A percentile compares a stretch with the other conserved stretches of the same genome.
Evolutionary conservation across 2,329 filamentous ascomycete species (phyloP).

Genomic region (Hirsutella thompsonii): DNA sequence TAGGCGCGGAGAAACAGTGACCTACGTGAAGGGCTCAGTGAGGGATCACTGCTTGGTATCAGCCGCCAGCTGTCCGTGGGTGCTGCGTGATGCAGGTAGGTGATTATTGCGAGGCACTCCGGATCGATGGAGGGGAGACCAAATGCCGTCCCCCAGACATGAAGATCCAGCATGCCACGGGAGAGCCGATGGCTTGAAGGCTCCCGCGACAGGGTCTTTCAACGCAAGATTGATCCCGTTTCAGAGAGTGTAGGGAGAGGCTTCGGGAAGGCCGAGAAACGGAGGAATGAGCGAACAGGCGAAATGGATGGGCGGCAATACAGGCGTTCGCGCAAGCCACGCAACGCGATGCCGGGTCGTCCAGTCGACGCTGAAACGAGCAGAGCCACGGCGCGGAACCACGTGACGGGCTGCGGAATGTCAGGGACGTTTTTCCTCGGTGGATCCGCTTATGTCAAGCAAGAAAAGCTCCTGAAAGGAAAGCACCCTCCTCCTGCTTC

Average conservation of each 20-base stretch:
- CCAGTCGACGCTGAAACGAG: not conserved
- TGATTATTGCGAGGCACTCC: slow-evolving; percentile 74
- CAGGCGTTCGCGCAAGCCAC: no score
- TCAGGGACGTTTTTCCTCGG: no score
- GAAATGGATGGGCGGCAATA: no score
- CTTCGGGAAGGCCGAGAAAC: no score
- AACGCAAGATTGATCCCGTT: no score
- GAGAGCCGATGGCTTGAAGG: not conserved
- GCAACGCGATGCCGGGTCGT: not conserved
- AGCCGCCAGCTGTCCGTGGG: slow-evolving; percentile 52
- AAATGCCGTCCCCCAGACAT: slow-evolving; percentile 86
- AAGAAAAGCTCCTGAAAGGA: no score
- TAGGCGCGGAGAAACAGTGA: slow-evolving; percentile 6
- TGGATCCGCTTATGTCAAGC: no score
- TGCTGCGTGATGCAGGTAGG: slow-evolving; percentile 55
- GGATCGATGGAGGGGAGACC: slow-evolving; percentile 81
- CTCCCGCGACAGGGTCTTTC: not conserved
- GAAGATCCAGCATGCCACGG: slow-evolving; percentile 47
- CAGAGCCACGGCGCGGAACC: slow-evolving; percentile 11
- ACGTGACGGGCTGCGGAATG: slow-evolving; percentile 9
- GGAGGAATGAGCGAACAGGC: no score
- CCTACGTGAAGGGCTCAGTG: slow-evolving; percentile 58
- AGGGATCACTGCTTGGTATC: slow-evolving; percentile 60
- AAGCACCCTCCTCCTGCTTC: no score
- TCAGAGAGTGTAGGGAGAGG: no score